These are phyloP conservation scores for Arachis stenosperma DNA, from an alignment of 306 rosid species.

Conservation along the genomic window DNA sequence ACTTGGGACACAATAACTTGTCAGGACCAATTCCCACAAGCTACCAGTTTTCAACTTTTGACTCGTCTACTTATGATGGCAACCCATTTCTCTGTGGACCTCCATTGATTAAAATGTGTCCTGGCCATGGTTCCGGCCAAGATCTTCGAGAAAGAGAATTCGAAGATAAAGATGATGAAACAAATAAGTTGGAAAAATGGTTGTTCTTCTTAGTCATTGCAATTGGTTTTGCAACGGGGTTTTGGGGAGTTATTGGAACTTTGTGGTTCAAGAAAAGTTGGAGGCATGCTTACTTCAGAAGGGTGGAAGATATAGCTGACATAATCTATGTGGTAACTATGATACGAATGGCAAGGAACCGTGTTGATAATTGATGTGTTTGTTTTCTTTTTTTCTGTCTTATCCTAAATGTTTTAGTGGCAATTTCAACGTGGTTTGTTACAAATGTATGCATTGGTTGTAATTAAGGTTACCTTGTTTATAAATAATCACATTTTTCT, in stretches of 20 bases:
- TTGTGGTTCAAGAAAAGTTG: conserved; percentile 8
- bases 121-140: not conserved
- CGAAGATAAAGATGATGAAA: not conserved
- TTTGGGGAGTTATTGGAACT: conserved; percentile 1
- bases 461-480: no score
- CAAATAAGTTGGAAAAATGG: not conserved
- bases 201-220: conserved; percentile 3
- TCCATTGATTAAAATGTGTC: not conserved
- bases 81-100: not conserved
- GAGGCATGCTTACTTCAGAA: conserved; percentile 25
- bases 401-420: no score
- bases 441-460: no score
- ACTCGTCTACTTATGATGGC: not conserved
- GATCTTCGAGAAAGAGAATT: not conserved
- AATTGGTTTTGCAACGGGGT: conserved; percentile 1
- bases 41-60: not conserved
- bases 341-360: not conserved
- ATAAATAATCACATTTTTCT: no score
- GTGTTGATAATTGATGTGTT: not conserved
- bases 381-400: not conserved
- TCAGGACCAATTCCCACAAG: conserved; percentile 3
- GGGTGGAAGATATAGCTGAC: not conserved
- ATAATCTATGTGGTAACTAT: not conserved
- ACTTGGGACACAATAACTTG: conserved; percentile 6
- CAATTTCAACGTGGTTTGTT: no score